Conservation (phyloP, 2,329 filamentous ascomycete species). For the Colletotrichum caudatum region DNA sequence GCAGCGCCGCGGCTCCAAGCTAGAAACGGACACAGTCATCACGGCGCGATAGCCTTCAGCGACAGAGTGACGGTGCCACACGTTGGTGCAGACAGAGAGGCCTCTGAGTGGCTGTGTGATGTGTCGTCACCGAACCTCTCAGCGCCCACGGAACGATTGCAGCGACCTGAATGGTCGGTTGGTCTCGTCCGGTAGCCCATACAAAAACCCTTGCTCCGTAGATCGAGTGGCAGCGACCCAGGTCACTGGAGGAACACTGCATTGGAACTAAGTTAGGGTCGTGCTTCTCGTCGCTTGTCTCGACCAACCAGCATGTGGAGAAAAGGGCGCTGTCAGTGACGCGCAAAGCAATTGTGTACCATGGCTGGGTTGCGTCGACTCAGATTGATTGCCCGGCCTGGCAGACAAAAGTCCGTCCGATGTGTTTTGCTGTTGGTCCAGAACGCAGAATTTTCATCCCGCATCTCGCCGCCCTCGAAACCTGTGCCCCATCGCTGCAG, state of each 20-base stretch:
- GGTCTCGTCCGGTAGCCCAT: slow-evolving; percentile 13
- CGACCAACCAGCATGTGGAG: slow-evolving; percentile 19
- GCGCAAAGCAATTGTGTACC: not conserved
- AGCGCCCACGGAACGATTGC: slow-evolving; percentile 16
- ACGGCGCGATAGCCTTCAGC: slow-evolving; percentile 6
- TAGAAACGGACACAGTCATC: not conserved
- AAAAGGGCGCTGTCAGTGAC: not conserved
- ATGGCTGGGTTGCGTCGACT: slow-evolving; percentile 8
- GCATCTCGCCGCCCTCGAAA: slow-evolving; percentile 17
- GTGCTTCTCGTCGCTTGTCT: slow-evolving; percentile 21
- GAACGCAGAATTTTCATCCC: slow-evolving; percentile 17
- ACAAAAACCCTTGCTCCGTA: slow-evolving; percentile 25
- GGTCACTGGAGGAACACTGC: slow-evolving; percentile 10
- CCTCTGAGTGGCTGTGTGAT: slow-evolving; percentile 23
- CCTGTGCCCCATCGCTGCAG: slow-evolving; percentile 27
- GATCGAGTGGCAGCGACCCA: slow-evolving; percentile 24
- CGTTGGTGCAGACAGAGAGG: slow-evolving; percentile 10
- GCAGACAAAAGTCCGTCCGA: slow-evolving; percentile 15
- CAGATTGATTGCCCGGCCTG: not conserved
- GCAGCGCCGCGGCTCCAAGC: not conserved
- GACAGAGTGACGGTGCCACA: not conserved
- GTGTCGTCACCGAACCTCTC: slow-evolving; percentile 30
- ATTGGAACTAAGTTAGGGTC: slow-evolving; percentile 3
- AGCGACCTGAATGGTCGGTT: slow-evolving; percentile 29
- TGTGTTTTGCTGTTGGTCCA: not conserved